Evolutionary conservation across 2,329 filamentous ascomycete genomes (phyloP), one percentile per base, ranked within the genome.

Genomic region (Colletotrichum sp.): DNA sequence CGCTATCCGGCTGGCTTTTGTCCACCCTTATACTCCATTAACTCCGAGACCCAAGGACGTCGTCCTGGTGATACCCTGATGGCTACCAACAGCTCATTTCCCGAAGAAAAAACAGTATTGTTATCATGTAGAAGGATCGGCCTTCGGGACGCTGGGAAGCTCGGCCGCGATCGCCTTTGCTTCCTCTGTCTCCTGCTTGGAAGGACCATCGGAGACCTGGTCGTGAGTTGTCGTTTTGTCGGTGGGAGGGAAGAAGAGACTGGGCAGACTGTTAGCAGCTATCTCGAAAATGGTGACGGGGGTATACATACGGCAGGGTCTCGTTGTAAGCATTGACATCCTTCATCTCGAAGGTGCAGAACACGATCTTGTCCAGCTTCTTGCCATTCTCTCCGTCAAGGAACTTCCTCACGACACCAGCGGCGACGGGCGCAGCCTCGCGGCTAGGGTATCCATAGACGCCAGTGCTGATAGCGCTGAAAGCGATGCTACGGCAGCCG

Each of bases 391-490:
- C 79, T 6, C 84, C 82, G 22, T 89, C 87, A n/a, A 93, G 80
- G 76, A 91, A 93, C 43, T 85, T 81, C 70, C 89, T 88, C 12
- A 93, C 89, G 2, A 90, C 84, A 36, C 89, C 86, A 68, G 94
- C 89, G 2, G 95, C 97, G 12, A 93, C 89, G n/a, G 88, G 83
- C 0, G 95, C 95, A 1, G 96, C 97, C 55, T 93, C 89, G 1
- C 82, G 78, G 79, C 91, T 94, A 0, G 96, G 96, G 82, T 97
- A 98, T 1, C 95, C 95, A 82, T 98, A 98, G 2, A 98, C 84
- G 1, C 96, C 97, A 1, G 96, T 98, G 81, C 96, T 98, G 75
- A 98, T 89, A 25, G 92, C 93, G 55, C 93, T 92, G 80, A 99
- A 98, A 0, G 95, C 97, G 71, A 98, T 89, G 61, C 91, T 95